Conservation (phyloP, 257 asterid species). For the Paraleonurus japonicus region DNA sequence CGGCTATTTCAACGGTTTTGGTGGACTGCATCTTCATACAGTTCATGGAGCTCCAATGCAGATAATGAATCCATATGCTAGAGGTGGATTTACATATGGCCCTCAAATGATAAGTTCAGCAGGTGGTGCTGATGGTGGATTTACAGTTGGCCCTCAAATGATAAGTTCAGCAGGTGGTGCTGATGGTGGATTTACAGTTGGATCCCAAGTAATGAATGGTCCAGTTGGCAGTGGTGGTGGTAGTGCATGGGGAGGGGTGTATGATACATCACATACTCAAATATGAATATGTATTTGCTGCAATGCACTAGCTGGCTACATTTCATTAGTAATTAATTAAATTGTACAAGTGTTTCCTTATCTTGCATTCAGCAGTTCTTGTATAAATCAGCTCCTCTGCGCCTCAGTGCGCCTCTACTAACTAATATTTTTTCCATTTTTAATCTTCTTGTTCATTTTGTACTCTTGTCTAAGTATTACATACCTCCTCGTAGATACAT, state of each 20-base stretch:
- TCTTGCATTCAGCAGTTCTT: neutral
- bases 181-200: constrained; percentile 25
- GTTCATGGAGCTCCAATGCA: constrained; percentile 31
- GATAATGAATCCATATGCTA: constrained; percentile 40
- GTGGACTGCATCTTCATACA: constrained; percentile 29
- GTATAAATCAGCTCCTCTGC: neutral
- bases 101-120: constrained; percentile 24
- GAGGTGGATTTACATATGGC: constrained; percentile 24
- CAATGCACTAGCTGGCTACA: neutral
- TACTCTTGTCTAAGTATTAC: neutral
- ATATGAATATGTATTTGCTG: constrained; percentile 31
- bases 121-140: constrained; percentile 7
- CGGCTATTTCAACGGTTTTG: constrained; percentile 29
- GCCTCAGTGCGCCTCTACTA: neutral
- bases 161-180: neutral
- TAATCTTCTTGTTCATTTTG: neutral
- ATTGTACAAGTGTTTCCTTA: neutral
- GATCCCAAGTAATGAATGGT: constrained; percentile 23
- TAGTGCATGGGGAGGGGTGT: constrained; percentile 40
- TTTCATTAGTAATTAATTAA: neutral
- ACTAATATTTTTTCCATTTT: neutral
- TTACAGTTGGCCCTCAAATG: constrained; percentile 29
- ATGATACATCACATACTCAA: constrained; percentile 31
- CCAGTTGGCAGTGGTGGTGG: neutral
- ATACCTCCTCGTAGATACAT: neutral